Conservation (phyloP, 345 rosid genomes). For the Leavenworthia alabamica region DNA sequence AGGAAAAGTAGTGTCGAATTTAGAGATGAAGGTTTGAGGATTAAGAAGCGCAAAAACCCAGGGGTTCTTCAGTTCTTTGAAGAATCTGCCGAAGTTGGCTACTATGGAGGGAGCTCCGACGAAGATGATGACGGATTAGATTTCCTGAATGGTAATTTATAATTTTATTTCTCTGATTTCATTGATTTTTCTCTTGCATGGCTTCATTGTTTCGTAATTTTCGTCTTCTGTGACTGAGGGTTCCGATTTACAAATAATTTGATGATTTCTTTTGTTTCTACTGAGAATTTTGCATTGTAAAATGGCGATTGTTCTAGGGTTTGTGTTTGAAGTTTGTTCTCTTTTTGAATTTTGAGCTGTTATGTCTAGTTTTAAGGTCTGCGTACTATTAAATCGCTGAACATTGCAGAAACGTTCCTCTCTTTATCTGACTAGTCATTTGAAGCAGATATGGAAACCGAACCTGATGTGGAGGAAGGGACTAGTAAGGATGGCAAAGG, state of each 20-base stretch:
- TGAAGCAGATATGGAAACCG: conserved; percentile 48
- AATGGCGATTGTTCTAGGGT: conserved; percentile 1
- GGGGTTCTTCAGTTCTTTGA: conserved; percentile 61
- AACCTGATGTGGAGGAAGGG: conserved; percentile 35
- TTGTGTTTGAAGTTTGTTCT: conserved; percentile 6
- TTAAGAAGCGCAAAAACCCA: conserved; percentile 40
- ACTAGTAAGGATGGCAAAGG: conserved; percentile 39
- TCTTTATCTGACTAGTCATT: conserved; percentile 6
- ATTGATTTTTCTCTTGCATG: conserved; percentile 16
- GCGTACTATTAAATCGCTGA: not conserved
- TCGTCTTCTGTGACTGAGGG: not conserved
- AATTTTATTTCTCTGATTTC: not conserved
- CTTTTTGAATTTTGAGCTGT: not conserved
- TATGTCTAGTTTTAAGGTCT: not conserved
- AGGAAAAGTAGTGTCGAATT: conserved; percentile 13
- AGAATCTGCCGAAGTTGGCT: conserved; percentile 45
- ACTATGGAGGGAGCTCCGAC: conserved; percentile 39
- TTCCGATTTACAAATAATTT: not conserved
- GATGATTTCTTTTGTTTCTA: not conserved
- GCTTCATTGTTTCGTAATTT: not conserved
- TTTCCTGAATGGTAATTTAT: conserved; percentile 35
- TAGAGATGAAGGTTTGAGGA: conserved; percentile 33
- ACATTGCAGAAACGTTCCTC: not conserved
- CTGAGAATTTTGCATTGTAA: not conserved
- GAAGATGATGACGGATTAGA: conserved; percentile 26